Evolutionary conservation across 306 rosid species (phyloP).

Genomic region (peach (Prunus persica)): Prunus_persica_NCBIv2 NC_034014.1:26921501-26922000

Average conservation of each 20-base stretch:
- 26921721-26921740: constrained; percentile 27
- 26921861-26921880: constrained; percentile 7
- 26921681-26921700: constrained; percentile 19
- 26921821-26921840: constrained; percentile 3
- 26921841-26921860: neutral
- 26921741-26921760: neutral
- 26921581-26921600: constrained; percentile 2
- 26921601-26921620: constrained; percentile 27
- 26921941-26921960: constrained; percentile 22
- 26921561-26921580: constrained; percentile 22
- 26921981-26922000: constrained; percentile 7
- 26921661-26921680: constrained; percentile 41
- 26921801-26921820: neutral
- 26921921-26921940: constrained; percentile 18
- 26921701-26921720: constrained; percentile 20
- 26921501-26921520: constrained; percentile 14
- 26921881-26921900: constrained; percentile 28
- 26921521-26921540: constrained; percentile 8
- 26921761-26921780: neutral
- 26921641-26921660: constrained; percentile 20
- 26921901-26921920: constrained; percentile 35
- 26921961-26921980: constrained; percentile 23
- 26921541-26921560: constrained; percentile 43
- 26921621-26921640: constrained; percentile 3
- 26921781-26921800: constrained; percentile 19